phyloP scores from a whole-genome alignment of 108 stramenopile genomes.

The Nitzschia inconspicua region DNA sequence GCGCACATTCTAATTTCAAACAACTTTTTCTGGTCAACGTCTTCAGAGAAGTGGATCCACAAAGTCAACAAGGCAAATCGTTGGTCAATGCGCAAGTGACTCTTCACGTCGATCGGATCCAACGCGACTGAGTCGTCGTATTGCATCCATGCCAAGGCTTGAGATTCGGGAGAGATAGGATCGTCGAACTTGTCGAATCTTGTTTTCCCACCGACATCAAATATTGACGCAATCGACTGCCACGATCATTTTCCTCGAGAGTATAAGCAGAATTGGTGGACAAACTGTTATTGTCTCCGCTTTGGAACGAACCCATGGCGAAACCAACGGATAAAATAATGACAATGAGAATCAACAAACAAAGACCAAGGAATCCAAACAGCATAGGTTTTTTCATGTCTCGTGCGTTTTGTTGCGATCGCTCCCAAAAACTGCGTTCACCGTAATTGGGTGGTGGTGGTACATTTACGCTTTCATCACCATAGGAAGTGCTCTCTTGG shows the following conservation, averaged over 20 bases:
- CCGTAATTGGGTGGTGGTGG: constrained; percentile 7
- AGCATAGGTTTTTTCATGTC: background rate
- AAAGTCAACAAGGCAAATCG: constrained; percentile 61
- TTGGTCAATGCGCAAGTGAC: constrained; percentile 39
- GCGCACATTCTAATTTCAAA: too few relatives aligned
- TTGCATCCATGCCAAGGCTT: constrained; percentile 51
- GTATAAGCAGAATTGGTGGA: background rate
- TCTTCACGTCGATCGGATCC: constrained; percentile 16
- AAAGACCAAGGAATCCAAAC: constrained; percentile 3
- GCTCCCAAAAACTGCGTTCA: constrained; percentile 8
- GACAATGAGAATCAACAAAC: constrained; percentile 8
- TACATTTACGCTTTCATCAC: constrained; percentile 15
- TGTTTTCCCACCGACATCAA: constrained; percentile 5
- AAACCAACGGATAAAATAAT: constrained; percentile 33
- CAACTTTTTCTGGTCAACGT: too few relatives aligned
- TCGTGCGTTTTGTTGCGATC: too few relatives aligned
- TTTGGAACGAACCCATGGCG: constrained; percentile 23
- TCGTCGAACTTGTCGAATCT: constrained; percentile 17
- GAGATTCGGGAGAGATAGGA: constrained; percentile 41
- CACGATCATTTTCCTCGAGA: background rate
- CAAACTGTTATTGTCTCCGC: background rate
- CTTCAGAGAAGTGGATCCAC: constrained; percentile 53
- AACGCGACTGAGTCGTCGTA: constrained; percentile 28
- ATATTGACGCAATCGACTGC: constrained; percentile 4
- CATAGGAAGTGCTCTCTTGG: background rate